Percentiles rank a stretch among this genome's conserved stretches.
phyloP scores from a whole-genome alignment of 768 basidiomycete genomes.

The Pisolithus microcarpus region DNA sequence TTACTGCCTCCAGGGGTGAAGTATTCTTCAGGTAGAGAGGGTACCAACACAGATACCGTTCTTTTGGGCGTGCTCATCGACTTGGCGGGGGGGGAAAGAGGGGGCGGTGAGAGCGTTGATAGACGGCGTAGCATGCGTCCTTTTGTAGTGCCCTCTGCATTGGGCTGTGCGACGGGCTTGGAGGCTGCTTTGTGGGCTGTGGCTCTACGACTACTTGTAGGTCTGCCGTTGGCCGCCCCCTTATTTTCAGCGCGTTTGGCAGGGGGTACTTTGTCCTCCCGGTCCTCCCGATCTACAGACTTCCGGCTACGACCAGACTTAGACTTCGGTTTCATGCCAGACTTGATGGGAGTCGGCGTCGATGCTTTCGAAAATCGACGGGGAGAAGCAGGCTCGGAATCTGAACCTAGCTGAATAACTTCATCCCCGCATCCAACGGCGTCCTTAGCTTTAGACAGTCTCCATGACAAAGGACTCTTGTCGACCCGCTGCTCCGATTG shows the following conservation, averaged over 20 bases:
- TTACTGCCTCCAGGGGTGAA: constrained; percentile 12
- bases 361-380: constrained; percentile 4
- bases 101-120: constrained; percentile 5
- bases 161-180: background rate
- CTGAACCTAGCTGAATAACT: background rate
- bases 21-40: constrained; percentile 20
- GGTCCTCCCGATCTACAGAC: constrained; percentile 2
- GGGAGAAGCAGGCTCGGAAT: constrained; percentile 4
- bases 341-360: constrained; percentile 18
- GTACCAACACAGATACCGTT: constrained; percentile 23
- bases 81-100: constrained; percentile 5
- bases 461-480: background rate
- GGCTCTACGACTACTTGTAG: background rate
- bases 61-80: constrained; percentile 11
- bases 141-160: background rate
- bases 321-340: constrained; percentile 21
- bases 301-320: constrained; percentile 6
- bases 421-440: background rate
- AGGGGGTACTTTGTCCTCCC: background rate
- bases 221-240: background rate
- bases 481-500: background rate
- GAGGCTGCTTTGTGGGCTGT: background rate
- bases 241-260: background rate
- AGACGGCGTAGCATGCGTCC: constrained; percentile 4
- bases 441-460: background rate